phyloP scores from a whole-genome alignment of 2,329 filamentous ascomycete genomes.

The Paecilomyces variotii region DNA sequence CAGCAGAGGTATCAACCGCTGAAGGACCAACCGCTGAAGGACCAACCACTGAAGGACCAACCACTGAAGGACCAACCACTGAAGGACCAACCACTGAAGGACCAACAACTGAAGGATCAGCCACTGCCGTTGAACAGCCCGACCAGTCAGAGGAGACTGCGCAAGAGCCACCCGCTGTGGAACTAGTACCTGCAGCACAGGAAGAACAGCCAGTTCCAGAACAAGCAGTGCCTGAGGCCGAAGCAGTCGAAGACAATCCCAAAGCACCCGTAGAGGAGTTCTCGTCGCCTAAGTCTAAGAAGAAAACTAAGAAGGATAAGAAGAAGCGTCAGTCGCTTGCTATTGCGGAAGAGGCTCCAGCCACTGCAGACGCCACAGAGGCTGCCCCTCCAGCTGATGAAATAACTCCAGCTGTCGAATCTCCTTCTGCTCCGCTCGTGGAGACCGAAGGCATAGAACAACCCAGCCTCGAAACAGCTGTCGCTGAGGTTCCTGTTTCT shows the following conservation, averaged over 20 bases:
- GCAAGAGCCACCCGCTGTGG: slow-evolving; percentile 32
- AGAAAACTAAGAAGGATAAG: slow-evolving; percentile 34
- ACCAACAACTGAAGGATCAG: neutral
- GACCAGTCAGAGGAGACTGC: neutral
- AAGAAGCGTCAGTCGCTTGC: slow-evolving; percentile 22
- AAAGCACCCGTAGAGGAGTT: slow-evolving; percentile 6
- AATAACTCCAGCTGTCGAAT: neutral
- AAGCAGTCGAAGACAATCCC: neutral
- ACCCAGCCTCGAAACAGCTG: neutral
- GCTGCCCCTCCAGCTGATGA: neutral
- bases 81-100: neutral
- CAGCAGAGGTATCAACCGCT: neutral
- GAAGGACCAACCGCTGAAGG: neutral
- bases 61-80: neutral
- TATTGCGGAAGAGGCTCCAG: slow-evolving; percentile 14
- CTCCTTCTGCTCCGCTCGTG: neutral
- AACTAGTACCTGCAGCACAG: slow-evolving; percentile 19
- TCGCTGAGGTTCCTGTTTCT: neutral
- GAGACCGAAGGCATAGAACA: neutral
- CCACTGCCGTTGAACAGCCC: neutral
- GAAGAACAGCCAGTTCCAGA: slow-evolving; percentile 14
- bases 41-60: neutral
- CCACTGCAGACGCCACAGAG: neutral
- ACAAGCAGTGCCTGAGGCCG: neutral
- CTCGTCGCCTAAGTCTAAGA: slow-evolving; percentile 16